These are phyloP conservation scores for Leccinum rimulosum DNA, from an alignment of 768 basidiomycete species.

Conservation along the genomic window DNA sequence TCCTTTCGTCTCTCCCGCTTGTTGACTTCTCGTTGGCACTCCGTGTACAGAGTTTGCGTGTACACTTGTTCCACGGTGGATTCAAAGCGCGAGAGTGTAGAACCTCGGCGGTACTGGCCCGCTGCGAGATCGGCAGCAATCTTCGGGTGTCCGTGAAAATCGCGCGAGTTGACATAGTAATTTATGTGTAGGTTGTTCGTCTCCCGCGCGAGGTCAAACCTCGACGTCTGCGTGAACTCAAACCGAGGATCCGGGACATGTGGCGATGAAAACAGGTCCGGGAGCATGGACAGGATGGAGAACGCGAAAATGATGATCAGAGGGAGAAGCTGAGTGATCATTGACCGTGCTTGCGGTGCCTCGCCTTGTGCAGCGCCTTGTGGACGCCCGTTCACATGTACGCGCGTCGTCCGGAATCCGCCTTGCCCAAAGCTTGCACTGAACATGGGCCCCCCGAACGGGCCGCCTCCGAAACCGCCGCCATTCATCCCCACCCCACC, in stretches of 20 bases:
- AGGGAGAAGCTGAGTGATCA: constrained; percentile 77
- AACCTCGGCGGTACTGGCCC: constrained; percentile 30
- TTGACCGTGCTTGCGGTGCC: constrained; percentile 50
- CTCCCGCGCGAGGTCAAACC: constrained; percentile 66
- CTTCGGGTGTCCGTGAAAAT: constrained; percentile 73
- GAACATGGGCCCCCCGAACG: constrained; percentile 55
- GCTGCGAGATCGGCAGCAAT: constrained; percentile 71
- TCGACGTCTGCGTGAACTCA: constrained; percentile 59
- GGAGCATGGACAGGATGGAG: constrained; percentile 78
- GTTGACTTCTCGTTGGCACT: constrained; percentile 72
- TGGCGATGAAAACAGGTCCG: constrained; percentile 64
- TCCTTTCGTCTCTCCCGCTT: constrained; percentile 69
- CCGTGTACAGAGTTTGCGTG: constrained; percentile 62
- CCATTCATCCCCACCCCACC: constrained; percentile 45
- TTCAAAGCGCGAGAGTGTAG: constrained; percentile 63
- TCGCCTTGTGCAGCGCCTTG: constrained; percentile 36
- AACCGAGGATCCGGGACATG: constrained; percentile 76
- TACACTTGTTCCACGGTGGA: constrained; percentile 71
- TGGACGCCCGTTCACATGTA: constrained; percentile 40
- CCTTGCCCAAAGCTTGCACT: constrained; percentile 75
- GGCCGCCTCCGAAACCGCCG: constrained; percentile 55
- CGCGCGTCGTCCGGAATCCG: constrained; percentile 74
- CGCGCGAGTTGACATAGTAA: constrained; percentile 80
- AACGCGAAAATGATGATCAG: constrained; percentile 81
- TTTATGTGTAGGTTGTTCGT: constrained; percentile 69